phyloP scores from a whole-genome alignment of 345 rosid species.

The Salix brachista region DNA sequence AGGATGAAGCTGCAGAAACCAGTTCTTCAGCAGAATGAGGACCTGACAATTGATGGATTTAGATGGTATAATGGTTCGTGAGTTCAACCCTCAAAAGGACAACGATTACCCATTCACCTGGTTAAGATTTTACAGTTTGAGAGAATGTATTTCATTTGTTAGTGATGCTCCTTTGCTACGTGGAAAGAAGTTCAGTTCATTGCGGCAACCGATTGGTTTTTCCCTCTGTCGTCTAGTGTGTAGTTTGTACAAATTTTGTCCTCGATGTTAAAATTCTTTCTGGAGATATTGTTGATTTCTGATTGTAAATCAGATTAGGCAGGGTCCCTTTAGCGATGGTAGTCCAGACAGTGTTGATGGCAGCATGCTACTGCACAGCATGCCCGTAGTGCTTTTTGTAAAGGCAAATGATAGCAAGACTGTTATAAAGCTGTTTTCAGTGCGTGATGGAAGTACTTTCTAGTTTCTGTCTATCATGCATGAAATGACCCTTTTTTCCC shows the following conservation, averaged over 20 bases:
- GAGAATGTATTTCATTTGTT: not conserved
- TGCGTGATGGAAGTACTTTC: not conserved
- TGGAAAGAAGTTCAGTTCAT: constrained; percentile 1
- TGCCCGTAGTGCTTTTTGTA: not conserved
- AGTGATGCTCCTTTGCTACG: not conserved
- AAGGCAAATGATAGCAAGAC: not conserved
- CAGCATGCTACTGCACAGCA: not conserved
- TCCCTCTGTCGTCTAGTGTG: constrained; percentile 14
- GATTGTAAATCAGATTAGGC: constrained; percentile 5
- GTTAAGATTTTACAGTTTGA: constrained; percentile 1
- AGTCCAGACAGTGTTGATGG: not conserved
- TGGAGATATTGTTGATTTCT: not conserved
- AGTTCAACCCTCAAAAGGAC: not conserved
- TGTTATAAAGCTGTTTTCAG: not conserved
- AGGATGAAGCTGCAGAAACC: constrained; percentile 63
- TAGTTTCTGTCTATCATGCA: not conserved
- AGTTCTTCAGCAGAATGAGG: constrained; percentile 50
- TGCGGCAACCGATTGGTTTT: constrained; percentile 2
- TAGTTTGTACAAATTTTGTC: constrained; percentile 19
- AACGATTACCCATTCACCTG: not conserved
- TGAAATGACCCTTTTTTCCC: not conserved
- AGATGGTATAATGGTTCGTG: constrained; percentile 1
- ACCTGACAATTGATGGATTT: not conserved
- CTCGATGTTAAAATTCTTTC: not conserved
- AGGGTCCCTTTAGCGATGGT: not conserved